Conservation (phyloP, 768 basidiomycete species). For the Suillus sp. region DNA sequence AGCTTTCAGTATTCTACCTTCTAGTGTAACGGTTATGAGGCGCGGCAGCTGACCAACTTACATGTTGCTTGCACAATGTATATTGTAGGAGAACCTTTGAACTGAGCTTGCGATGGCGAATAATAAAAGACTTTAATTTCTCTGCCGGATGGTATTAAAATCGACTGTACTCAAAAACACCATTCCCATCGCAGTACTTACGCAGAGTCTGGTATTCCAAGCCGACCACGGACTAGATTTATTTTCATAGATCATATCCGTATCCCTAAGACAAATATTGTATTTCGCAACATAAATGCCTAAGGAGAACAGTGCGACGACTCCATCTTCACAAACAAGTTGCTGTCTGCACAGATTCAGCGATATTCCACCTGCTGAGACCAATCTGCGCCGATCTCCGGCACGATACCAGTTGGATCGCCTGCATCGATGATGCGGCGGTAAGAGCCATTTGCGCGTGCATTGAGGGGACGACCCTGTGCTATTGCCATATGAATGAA, state of each 20-base stretch:
- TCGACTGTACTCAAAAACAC: neutral
- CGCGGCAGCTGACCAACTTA: too few relatives aligned
- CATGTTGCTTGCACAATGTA: too few relatives aligned
- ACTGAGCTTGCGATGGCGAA: neutral
- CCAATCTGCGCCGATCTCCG: constrained; percentile 15
- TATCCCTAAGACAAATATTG: neutral
- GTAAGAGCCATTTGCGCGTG: constrained; percentile 12
- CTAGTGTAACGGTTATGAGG: too few relatives aligned
- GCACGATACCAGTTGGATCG: constrained; percentile 10
- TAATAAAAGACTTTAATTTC: neutral
- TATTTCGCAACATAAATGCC: too few relatives aligned
- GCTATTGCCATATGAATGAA: constrained; percentile 11
- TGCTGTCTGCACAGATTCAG: neutral
- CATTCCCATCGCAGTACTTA: neutral
- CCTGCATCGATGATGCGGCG: constrained; percentile 7
- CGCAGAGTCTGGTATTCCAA: neutral
- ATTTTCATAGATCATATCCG: neutral
- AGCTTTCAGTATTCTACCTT: too few relatives aligned
- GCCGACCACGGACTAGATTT: neutral
- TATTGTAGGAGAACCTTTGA: too few relatives aligned
- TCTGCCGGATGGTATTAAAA: neutral
- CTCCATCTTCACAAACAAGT: neutral
- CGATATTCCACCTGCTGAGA: neutral
- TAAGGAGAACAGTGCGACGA: too few relatives aligned
- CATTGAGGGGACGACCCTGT: constrained; percentile 17